Evolutionary conservation across 2,329 filamentous ascomycete genomes (phyloP).

Genomic region (Fusarium agapanthi): DNA sequence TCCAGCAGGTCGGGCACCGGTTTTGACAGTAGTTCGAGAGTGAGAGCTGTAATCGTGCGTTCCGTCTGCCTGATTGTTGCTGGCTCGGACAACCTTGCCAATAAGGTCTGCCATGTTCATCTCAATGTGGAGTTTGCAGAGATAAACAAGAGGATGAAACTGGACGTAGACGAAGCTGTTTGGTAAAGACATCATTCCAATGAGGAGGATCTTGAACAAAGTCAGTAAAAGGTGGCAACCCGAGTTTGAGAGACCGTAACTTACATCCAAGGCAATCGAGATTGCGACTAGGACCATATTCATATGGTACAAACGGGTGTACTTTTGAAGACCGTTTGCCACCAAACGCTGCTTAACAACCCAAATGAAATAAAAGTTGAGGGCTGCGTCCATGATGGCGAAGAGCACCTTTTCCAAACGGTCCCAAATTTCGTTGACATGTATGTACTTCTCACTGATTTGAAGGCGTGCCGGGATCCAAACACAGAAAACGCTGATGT

Average conservation of each 20-base stretch:
- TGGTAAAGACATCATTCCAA: slow-evolving; percentile 37
- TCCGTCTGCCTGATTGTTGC: slow-evolving; percentile 12
- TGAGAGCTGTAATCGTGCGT: slow-evolving; percentile 35
- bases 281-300: slow-evolving; percentile 41
- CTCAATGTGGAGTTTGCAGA: slow-evolving; percentile 37
- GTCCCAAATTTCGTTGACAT: slow-evolving; percentile 58
- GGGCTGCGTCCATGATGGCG: slow-evolving; percentile 53
- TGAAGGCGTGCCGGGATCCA: slow-evolving; percentile 60
- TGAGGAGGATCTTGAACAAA: slow-evolving; percentile 24
- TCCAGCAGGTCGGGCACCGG: slow-evolving; percentile 8
- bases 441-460: slow-evolving; percentile 48
- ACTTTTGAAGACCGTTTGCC: slow-evolving; percentile 57
- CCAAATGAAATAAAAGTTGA: slow-evolving; percentile 58
- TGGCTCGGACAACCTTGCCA: slow-evolving; percentile 35
- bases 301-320: slow-evolving; percentile 54
- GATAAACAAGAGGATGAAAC: slow-evolving; percentile 36
- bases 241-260: not conserved
- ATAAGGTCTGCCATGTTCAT: slow-evolving; percentile 41
- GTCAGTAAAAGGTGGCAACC: not conserved
- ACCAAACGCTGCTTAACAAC: slow-evolving; percentile 56
- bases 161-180: slow-evolving; percentile 38
- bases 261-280: slow-evolving; percentile 41
- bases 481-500: slow-evolving; percentile 58
- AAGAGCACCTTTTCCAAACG: slow-evolving; percentile 59
- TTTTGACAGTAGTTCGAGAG: slow-evolving; percentile 27